Evolutionary conservation across 208 protist genomes (phyloP).

Genomic region (Crithidia bombi): DNA sequence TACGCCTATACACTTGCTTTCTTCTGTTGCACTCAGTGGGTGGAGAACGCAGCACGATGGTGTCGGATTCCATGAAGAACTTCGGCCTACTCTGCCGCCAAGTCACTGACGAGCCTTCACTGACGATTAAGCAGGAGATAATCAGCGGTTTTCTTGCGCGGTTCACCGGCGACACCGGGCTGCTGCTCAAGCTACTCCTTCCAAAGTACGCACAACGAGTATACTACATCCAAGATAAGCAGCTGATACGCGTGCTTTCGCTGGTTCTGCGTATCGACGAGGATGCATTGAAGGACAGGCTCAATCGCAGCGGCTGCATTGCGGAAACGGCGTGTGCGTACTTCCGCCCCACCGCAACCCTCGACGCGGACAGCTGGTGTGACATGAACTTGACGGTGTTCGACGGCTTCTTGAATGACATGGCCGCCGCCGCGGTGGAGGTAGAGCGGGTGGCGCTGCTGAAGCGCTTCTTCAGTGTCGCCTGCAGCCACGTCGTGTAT

Average conservation of each 20-base stretch:
- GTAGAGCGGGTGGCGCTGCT: constrained; percentile 34
- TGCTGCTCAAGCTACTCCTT: constrained; percentile 72
- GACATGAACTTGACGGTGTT: constrained; percentile 34
- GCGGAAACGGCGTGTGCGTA: constrained; percentile 55
- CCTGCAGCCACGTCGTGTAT: constrained; percentile 38
- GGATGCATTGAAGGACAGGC: constrained; percentile 49
- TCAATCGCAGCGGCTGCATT: constrained; percentile 68
- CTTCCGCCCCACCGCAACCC: constrained; percentile 32
- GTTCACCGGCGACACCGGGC: constrained; percentile 56
- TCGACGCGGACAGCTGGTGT: constrained; percentile 40
- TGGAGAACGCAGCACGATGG: constrained; percentile 3
- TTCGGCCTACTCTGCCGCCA: constrained; percentile 65
- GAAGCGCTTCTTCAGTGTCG: constrained; percentile 30
- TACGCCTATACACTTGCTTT: too few species aligned
- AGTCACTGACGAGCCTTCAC: constrained; percentile 49
- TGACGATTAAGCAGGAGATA: constrained; percentile 70
- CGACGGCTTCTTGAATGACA: constrained; percentile 39
- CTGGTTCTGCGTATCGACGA: constrained; percentile 36
- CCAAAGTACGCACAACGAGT: constrained; percentile 69
- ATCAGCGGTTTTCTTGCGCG: constrained; percentile 54
- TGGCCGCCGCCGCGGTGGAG: constrained; percentile 34
- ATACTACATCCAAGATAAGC: constrained; percentile 83
- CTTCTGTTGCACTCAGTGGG: too few species aligned
- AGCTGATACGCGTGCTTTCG: constrained; percentile 67
- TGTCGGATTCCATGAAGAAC: constrained; percentile 27